These are phyloP conservation scores for Taphrina communis DNA, from an alignment of 1,139 yeast genomes.

Conservation along the genomic window DNA sequence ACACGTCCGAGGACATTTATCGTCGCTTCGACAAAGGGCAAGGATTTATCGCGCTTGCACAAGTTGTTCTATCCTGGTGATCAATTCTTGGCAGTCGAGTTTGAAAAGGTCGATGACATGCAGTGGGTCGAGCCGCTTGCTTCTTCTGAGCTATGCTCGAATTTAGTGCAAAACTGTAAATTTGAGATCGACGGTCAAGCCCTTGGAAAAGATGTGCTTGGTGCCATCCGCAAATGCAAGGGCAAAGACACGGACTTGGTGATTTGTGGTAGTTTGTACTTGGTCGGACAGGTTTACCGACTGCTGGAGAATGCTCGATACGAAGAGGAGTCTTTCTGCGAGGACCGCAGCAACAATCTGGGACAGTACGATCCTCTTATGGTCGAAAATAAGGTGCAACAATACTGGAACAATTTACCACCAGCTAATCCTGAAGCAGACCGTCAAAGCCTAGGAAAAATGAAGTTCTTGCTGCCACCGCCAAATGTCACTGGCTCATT, in stretches of 20 bases:
- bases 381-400: constrained; percentile 9
- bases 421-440: constrained; percentile 11
- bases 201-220: constrained; percentile 20
- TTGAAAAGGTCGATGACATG: constrained; percentile 82
- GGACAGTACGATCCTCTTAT: constrained; percentile 11
- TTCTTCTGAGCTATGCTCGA: constrained; percentile 53
- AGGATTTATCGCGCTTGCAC: constrained; percentile 62
- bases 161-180: not conserved
- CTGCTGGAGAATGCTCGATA: constrained; percentile 13
- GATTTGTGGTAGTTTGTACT: constrained; percentile 44
- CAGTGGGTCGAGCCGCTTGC: constrained; percentile 78
- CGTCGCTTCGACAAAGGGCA: constrained; percentile 77
- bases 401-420: constrained; percentile 21
- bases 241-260: constrained; percentile 11
- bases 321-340: not conserved
- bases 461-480: constrained; percentile 42
- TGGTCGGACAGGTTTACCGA: constrained; percentile 42
- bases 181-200: constrained; percentile 8
- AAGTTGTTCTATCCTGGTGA: constrained; percentile 62
- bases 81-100: constrained; percentile 64
- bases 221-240: constrained; percentile 14
- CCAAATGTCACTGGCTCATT: constrained; percentile 44
- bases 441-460: not conserved
- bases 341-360: not conserved
- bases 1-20: constrained; percentile 61